A percentile compares a stretch with the other conserved stretches of the same genome.
phyloP scores from a whole-genome alignment of 129 eudicot genomes.

The Ambrosia trifida region DNA sequence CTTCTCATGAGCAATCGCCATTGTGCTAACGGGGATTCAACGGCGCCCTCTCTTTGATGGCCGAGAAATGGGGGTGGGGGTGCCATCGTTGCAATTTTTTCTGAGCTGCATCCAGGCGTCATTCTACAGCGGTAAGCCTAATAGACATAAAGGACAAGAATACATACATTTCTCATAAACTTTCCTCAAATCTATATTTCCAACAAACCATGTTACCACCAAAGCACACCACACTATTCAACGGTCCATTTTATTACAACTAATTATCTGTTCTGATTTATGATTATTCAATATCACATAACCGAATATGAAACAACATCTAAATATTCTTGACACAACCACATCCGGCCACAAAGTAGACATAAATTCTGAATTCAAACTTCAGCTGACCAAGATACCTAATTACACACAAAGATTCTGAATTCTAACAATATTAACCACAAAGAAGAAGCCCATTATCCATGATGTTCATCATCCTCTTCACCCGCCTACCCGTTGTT shows the following conservation, averaged over 20 bases:
- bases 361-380: constrained; percentile 1
- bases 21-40: too few species aligned
- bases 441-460: neutral
- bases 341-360: neutral
- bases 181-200: too few species aligned
- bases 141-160: too few species aligned
- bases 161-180: too few species aligned
- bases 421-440: constrained; percentile 16
- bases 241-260: neutral
- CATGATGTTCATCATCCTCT: constrained; percentile 23
- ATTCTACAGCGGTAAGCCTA: too few species aligned
- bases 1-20: too few species aligned
- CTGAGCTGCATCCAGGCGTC: too few species aligned
- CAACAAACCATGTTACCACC: neutral
- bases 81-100: too few species aligned
- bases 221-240: neutral
- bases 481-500: constrained; percentile 2
- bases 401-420: constrained; percentile 23
- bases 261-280: neutral
- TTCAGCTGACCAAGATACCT: neutral
- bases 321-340: neutral
- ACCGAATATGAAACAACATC: neutral
- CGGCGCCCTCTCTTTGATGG: too few species aligned
- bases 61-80: too few species aligned
- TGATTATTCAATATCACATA: neutral